These are phyloP conservation scores for Trypanosoma mega DNA, from an alignment of 208 protist species.

Conservation along the genomic window DNA sequence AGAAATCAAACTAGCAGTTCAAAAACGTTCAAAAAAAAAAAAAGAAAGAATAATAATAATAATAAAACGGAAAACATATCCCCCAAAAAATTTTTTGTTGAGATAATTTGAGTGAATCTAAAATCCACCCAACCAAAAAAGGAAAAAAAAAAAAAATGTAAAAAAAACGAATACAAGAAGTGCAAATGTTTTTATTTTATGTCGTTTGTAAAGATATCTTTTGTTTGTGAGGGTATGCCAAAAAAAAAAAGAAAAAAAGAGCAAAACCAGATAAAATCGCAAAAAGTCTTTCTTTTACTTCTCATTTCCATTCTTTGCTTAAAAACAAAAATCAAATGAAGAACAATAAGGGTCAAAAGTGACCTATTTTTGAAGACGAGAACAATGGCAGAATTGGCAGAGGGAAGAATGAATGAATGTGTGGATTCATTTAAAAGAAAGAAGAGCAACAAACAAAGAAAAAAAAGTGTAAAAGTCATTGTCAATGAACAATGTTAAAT, in stretches of 20 bases:
- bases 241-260: too few species aligned
- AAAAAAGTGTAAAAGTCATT: slow-evolving; percentile 25
- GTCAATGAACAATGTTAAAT: too few species aligned
- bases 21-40: slow-evolving; percentile 12
- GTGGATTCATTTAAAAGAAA: neutral
- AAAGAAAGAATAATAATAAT: slow-evolving; percentile 20
- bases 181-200: neutral
- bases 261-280: too few species aligned
- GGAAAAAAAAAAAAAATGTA: slow-evolving; percentile 15
- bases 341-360: too few species aligned
- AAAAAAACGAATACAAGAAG: slow-evolving; percentile 16
- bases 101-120: too few species aligned
- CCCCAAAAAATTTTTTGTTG: too few species aligned
- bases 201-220: neutral
- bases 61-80: slow-evolving; percentile 4
- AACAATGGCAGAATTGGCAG: too few species aligned
- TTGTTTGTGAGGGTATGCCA: neutral
- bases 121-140: neutral
- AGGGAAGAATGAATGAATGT: too few species aligned
- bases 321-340: too few species aligned
- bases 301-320: too few species aligned
- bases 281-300: too few species aligned
- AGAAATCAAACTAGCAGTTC: slow-evolving; percentile 3
- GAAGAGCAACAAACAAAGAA: neutral
- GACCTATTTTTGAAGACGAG: too few species aligned